Conservation (phyloP, 2,329 filamentous ascomycete species). For the Alternaria ethzedia region DNA sequence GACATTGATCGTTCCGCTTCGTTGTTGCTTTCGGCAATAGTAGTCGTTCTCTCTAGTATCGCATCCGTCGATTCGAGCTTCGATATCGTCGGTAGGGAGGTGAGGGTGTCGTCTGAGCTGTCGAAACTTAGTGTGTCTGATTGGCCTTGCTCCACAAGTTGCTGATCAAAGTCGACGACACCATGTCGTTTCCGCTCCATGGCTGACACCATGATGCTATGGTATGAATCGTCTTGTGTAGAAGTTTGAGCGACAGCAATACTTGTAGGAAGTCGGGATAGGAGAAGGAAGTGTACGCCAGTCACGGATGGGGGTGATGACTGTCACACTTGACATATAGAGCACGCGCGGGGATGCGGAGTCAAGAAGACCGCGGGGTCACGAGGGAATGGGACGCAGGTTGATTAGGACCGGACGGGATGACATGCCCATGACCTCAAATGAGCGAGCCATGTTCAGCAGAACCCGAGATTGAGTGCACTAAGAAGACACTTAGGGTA, state of each 20-base stretch:
- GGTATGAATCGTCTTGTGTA: neutral
- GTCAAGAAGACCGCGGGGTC: neutral
- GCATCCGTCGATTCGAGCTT: neutral
- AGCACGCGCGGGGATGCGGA: neutral
- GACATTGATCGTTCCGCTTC: conserved; percentile 35
- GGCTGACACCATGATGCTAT: neutral
- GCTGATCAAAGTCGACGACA: neutral
- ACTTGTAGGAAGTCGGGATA: neutral
- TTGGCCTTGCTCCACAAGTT: neutral
- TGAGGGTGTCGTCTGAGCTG: neutral
- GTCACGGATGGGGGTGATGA: neutral
- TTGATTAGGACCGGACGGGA: neutral
- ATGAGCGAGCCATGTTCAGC: neutral
- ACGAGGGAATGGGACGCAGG: neutral
- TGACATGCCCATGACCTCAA: conserved; percentile 1
- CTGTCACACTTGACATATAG: neutral
- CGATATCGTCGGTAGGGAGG: neutral
- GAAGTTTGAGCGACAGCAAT: neutral
- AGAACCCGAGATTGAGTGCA: neutral
- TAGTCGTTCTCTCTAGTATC: neutral
- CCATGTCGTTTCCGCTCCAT: neutral
- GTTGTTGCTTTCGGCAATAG: neutral
- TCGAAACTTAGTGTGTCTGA: conserved; percentile 3
- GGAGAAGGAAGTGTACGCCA: neutral
- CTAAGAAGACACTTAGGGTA: neutral